Evolutionary conservation across 2,329 filamentous ascomycete species (phyloP).

Genomic region (Daldinia sp.): DNA sequence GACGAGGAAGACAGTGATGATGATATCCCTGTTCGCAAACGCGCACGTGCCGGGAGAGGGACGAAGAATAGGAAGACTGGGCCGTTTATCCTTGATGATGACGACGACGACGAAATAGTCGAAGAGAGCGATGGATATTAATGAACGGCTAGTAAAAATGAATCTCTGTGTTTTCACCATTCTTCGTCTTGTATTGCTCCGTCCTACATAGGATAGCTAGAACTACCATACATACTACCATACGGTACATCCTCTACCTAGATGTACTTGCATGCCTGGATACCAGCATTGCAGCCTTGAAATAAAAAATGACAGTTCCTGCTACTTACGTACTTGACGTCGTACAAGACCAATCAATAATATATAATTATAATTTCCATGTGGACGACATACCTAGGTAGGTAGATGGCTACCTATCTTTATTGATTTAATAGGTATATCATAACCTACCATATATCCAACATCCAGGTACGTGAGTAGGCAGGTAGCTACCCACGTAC

Average conservation of each 20-base stretch:
- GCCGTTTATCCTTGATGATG: conserved; percentile 30
- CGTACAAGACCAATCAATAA: no score
- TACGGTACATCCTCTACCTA: background rate
- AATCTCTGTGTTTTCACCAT: background rate
- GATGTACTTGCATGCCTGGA: background rate
- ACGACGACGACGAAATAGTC: conserved; percentile 34
- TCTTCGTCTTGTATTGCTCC: background rate
- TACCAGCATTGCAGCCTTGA: no score
- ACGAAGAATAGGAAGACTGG: conserved; percentile 13
- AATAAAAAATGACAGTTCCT: no score
- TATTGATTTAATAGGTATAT: no score
- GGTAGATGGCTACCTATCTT: no score
- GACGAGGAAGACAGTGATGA: conserved; percentile 17
- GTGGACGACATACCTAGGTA: no score
- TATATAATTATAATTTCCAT: no score
- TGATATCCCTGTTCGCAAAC: conserved; percentile 16
- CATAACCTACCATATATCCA: no score
- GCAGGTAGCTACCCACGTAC: background rate
- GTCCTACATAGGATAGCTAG: background rate
- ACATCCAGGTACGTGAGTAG: no score
- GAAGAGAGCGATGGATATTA: conserved; percentile 29
- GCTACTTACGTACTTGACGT: no score
- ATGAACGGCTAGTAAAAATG: background rate
- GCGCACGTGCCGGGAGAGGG: conserved; percentile 5
- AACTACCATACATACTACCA: background rate